Evolutionary conservation across 805 yeast genomes (phyloP).

Genomic region (Scheffersomyces amazonensis): DNA sequence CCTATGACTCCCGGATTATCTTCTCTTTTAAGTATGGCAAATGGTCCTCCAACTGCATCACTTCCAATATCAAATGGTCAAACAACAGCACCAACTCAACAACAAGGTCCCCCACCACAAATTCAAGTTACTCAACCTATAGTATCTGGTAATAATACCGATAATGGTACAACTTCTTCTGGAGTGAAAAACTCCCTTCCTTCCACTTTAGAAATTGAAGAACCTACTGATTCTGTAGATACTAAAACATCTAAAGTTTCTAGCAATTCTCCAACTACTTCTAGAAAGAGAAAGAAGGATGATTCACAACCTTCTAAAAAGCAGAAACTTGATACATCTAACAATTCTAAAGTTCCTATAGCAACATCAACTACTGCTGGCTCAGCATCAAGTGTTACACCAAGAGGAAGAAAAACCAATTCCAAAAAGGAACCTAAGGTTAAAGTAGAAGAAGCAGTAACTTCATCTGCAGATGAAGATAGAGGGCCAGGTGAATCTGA

Average conservation of each 20-base stretch:
- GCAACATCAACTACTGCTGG: slow-evolving; percentile 1
- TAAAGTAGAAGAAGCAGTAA: slow-evolving; percentile 5
- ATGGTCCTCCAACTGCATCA: slow-evolving; percentile 4
- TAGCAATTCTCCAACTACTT: slow-evolving; percentile 7
- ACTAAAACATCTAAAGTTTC: slow-evolving; percentile 2
- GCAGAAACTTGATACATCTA: not conserved
- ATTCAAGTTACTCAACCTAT: too few species aligned
- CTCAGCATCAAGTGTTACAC: too few species aligned
- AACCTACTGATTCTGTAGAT: slow-evolving; percentile 2
- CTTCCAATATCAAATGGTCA: slow-evolving; percentile 7
- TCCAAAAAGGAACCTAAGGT: slow-evolving; percentile 6
- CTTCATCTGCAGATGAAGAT: slow-evolving; percentile 5
- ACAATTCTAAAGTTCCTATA: not conserved
- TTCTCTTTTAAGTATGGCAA: slow-evolving; percentile 32
- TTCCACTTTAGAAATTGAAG: slow-evolving; percentile 2
- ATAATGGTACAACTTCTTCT: not conserved
- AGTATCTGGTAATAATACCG: not conserved
- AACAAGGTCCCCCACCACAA: slow-evolving; percentile 9
- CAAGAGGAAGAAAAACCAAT: slow-evolving; percentile 4
- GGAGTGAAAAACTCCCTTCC: too few species aligned
- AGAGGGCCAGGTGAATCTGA: slow-evolving; percentile 18
- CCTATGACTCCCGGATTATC: slow-evolving; percentile 49
- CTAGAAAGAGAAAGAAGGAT: not conserved
- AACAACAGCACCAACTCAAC: slow-evolving; percentile 3
- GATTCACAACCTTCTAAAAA: not conserved